Percentiles rank a stretch among this genome's conserved stretches.
These are phyloP conservation scores for Zychaea mexicana DNA, from an alignment of 371 early-diverging fungal genomes.

Conservation along the genomic window DNA sequence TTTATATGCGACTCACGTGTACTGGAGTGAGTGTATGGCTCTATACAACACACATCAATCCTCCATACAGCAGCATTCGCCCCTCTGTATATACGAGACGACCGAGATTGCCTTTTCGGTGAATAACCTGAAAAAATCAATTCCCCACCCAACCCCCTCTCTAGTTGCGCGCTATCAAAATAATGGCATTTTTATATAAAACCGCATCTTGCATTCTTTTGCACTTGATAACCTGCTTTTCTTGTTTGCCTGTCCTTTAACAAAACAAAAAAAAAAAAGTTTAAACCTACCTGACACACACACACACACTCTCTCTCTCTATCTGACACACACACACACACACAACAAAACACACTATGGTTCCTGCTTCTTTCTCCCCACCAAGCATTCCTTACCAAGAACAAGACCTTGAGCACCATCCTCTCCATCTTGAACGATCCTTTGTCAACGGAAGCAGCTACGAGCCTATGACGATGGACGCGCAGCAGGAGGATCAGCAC, in stretches of 20 bases:
- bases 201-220: not conserved
- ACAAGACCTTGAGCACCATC: not conserved
- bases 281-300: not conserved
- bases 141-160: no score
- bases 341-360: not conserved
- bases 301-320: not conserved
- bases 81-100: not conserved
- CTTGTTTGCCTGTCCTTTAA: constrained; percentile 4
- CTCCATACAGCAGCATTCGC: not conserved
- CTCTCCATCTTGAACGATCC: not conserved
- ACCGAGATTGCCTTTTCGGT: not conserved
- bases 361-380: not conserved
- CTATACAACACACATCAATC: not conserved
- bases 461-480: not conserved
- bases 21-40: not conserved
- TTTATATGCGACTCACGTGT: not conserved
- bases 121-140: not conserved
- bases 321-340: not conserved
- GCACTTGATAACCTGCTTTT: not conserved
- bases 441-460: not conserved
- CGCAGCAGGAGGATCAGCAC: no score
- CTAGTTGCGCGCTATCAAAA: not conserved
- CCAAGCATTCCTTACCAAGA: not conserved
- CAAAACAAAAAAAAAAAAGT: constrained; percentile 1
- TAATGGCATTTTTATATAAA: not conserved